Evolutionary conservation across 495 filamentous ascomycete genomes (phyloP).

Genomic region (Podospora comata): DNA sequence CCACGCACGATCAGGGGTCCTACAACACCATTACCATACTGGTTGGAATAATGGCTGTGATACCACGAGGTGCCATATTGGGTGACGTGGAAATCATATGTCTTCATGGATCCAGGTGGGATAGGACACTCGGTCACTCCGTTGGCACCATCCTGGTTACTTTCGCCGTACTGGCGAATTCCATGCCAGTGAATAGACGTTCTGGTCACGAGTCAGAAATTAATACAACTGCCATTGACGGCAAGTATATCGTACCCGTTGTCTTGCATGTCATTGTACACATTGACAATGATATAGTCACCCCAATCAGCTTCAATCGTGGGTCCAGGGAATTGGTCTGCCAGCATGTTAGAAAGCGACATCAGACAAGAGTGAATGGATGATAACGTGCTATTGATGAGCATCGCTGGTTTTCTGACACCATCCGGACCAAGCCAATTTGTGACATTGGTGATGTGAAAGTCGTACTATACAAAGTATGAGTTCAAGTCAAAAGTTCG

Average conservation of each 20-base stretch:
- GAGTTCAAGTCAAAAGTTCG: background rate
- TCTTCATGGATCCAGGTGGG: conserved; percentile 37
- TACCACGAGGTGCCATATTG: conserved; percentile 61
- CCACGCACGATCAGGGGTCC: conserved; percentile 50
- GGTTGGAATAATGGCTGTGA: conserved; percentile 57
- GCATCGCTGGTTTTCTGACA: conserved; percentile 40
- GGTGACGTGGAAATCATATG: conserved; percentile 28
- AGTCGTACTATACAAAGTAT: conserved; percentile 28
- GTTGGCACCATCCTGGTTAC: conserved; percentile 43
- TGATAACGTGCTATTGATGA: conserved; percentile 39
- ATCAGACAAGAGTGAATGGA: background rate
- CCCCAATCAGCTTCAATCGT: conserved; percentile 50
- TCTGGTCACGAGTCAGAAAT: conserved; percentile 14
- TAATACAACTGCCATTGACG: background rate
- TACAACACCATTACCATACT: conserved; percentile 51
- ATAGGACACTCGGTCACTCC: conserved; percentile 50
- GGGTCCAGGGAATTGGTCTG: conserved; percentile 30
- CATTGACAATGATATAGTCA: conserved; percentile 54
- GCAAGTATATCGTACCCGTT: conserved; percentile 32
- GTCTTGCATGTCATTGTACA: conserved; percentile 51
- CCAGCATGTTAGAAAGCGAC: background rate
- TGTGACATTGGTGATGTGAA: conserved; percentile 37
- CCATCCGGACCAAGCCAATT: conserved; percentile 47
- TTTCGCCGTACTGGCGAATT: conserved; percentile 36
- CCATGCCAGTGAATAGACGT: conserved; percentile 57